Base-by-base conservation (phyloP, 2,329 filamentous ascomycete species). In the Aschersonia sp. region DNA sequence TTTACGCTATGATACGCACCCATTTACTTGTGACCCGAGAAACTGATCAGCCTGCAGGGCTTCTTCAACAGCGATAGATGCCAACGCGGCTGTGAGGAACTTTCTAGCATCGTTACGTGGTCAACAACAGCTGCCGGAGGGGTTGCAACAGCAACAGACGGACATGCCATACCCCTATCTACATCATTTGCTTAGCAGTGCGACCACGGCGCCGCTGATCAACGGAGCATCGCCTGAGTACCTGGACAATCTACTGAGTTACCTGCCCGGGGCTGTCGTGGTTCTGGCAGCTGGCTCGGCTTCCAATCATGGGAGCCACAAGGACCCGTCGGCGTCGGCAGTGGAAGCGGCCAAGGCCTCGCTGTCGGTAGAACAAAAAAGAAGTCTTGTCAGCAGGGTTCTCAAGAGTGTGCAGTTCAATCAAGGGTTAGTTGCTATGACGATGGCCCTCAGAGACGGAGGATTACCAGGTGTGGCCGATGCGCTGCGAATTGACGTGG, bases 401-500 rank as follows among this genome's bases (percentile, higher is more conserved):
- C 68, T 97, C 10, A 79, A 86, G 53, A 94, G 86, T 54, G 91
- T 92, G 20, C 92, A 98, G 60, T 89, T 98, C 59, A 78, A 80
- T 51, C 92, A 97, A 64, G 91, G 87, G 55, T 67, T 96, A 40
- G 78, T 80, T 1, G 92, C 85, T 60, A 68, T 98, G 56, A 95
- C 89, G 0, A 80, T 89, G 65, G 92, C 92, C 9, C 71, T 98
- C 48, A 75, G 89, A 49, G 91, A 97, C 56, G 92, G 92, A 9
- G 92, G 91, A 0, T 67, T 98, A 49, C 89, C 91, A 4, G 94
- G 82, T 56, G 84, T 98, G 53, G 84, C 88, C 5, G 89, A 94
- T 57, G 91, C 89, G 4, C 70, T 98, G 40, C 78, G 81, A 5
- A 77, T 97, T 50, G 79, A 80, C 55, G 79, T 98, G 28, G 77